Percentiles rank a stretch among this genome's conserved stretches.
Conservation (phyloP, 306 rosid species). For the Trichosanthes cucumerina region DNA sequence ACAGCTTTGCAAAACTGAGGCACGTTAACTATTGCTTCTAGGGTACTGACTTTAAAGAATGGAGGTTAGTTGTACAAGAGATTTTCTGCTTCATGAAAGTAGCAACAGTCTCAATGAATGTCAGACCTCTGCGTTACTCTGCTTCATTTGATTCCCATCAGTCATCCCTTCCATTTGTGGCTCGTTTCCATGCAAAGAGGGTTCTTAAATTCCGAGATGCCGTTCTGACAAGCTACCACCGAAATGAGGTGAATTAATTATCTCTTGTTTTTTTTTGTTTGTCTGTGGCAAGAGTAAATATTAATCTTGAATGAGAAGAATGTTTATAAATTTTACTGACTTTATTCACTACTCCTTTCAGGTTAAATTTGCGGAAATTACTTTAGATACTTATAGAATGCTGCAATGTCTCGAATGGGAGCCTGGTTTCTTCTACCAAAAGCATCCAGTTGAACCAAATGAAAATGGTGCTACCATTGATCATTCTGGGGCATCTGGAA, state of each 20-base stretch:
- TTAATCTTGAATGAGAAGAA: background rate
- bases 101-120: slow-evolving; percentile 49
- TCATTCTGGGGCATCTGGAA: slow-evolving; percentile 82
- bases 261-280: background rate
- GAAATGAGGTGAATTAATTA: slow-evolving; percentile 61
- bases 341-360: slow-evolving; percentile 31
- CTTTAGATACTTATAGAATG: slow-evolving; percentile 87
- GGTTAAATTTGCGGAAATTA: slow-evolving; percentile 94
- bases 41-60: slow-evolving; percentile 87
- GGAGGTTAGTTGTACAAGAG: slow-evolving; percentile 96
- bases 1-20: slow-evolving; percentile 3
- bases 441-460: slow-evolving; percentile 38
- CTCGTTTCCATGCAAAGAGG: slow-evolving; percentile 94
- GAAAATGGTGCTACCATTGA: slow-evolving; percentile 58
- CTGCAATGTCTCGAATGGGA: slow-evolving; percentile 96
- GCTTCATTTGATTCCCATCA: slow-evolving; percentile 54
- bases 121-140: slow-evolving; percentile 80
- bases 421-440: slow-evolving; percentile 74
- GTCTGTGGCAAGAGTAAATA: background rate
- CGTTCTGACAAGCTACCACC: slow-evolving; percentile 74
- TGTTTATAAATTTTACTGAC: background rate
- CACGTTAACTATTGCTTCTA: slow-evolving; percentile 30
- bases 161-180: slow-evolving; percentile 66
- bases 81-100: slow-evolving; percentile 68
- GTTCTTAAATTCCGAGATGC: slow-evolving; percentile 83